These are phyloP conservation scores for Boletus vermiculosoides DNA, from an alignment of 768 basidiomycete genomes.

Conservation along the genomic window DNA sequence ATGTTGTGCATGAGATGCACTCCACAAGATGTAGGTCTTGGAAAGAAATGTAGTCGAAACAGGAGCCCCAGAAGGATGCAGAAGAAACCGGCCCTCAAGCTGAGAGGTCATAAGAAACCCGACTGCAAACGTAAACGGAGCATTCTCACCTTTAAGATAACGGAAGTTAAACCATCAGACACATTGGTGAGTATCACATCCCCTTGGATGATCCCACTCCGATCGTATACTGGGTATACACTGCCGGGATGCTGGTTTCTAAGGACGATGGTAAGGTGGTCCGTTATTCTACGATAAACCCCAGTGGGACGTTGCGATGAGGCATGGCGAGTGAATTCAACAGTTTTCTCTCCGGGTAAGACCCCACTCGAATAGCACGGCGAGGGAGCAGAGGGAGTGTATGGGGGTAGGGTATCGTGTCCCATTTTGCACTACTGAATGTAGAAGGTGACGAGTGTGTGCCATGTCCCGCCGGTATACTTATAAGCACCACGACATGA, in stretches of 20 bases:
- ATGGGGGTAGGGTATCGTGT: constrained; percentile 41
- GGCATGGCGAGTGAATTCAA: constrained; percentile 42
- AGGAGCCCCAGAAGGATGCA: constrained; percentile 13
- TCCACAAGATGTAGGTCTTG: constrained; percentile 19
- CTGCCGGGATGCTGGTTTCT: constrained; percentile 24
- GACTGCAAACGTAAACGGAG: neutral
- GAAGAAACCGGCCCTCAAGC: constrained; percentile 27
- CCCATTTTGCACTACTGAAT: constrained; percentile 5
- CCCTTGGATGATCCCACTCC: constrained; percentile 22
- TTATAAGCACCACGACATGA: constrained; percentile 1
- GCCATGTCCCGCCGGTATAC: neutral
- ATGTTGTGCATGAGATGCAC: constrained; percentile 4
- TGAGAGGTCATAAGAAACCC: constrained; percentile 2
- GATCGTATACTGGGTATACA: constrained; percentile 22
- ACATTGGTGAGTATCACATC: constrained; percentile 18
- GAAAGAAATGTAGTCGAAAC: constrained; percentile 21
- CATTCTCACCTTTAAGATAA: constrained; percentile 24
- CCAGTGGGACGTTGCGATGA: constrained; percentile 9
- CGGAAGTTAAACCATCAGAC: constrained; percentile 13
- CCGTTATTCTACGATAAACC: constrained; percentile 32
- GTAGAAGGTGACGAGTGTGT: neutral
- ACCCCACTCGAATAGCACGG: constrained; percentile 57
- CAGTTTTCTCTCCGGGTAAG: constrained; percentile 46
- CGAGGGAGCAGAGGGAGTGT: constrained; percentile 50
- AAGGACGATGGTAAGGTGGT: constrained; percentile 24